Base-by-base conservation (phyloP, 2,329 filamentous ascomycete species). In the Colletotrichum graminicola region DNA sequence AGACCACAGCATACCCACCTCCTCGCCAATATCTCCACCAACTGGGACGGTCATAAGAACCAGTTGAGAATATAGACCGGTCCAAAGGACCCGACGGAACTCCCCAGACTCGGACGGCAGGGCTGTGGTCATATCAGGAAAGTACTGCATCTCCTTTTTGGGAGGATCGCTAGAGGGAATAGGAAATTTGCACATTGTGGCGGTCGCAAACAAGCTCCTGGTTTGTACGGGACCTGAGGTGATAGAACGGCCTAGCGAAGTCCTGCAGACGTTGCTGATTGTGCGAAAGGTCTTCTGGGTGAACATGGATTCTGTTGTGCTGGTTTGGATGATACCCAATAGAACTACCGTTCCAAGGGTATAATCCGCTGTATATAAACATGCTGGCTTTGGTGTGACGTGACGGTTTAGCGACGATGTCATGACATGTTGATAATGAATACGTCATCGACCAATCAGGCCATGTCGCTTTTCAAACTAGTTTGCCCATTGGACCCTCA, bases 31-130 rank as follows among this genome's bases (percentile, higher is more conserved):
- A 39, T 92, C 89, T 2, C 89, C 89, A 18, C 84, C 85, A 0
- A 90, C 86, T 0, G 89, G 90, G 0, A 92, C 84, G 54, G 89
- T 89, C 89, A 91, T 92, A 0, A 89, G 83, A 0, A 91, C 89
- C 11, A 92, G 78, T 78, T 92, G 90, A 14, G 84, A 85, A 77
- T 91, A 91, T 8, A 91, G 79, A 0, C 89, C 89, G 2, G 90
- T 91, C 79, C 87, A 89, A 18, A 92, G 79, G 29, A 92, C 89
- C 43, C 87, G 88, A 5, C 89, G 82, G 76, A 91, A 91, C 68
- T 89, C 86, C 3, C 81, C 84, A 26, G 89, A 90, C 49, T 84
- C 81, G 26, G 83, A 82, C 6, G 89, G 83, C 60, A 90, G 82
- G 10, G 85, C 81, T 11, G 83, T 86, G 36, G 87, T 84, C 79